phyloP scores from a whole-genome alignment of 179 eudicot genomes.

The Gypsophila paniculata region DNA sequence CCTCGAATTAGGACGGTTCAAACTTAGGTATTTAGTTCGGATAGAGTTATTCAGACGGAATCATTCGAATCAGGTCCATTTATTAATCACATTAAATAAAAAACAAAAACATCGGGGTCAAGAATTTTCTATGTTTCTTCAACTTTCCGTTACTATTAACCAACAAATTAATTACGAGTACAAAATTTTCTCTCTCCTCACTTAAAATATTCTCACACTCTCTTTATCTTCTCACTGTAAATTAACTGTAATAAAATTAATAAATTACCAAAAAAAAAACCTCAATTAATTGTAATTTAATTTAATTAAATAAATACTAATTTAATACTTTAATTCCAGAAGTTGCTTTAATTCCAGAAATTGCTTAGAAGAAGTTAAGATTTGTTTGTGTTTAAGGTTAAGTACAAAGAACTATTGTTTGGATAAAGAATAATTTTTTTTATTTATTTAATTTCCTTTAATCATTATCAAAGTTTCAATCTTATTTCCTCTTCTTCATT shows the following conservation, averaged over 20 bases:
- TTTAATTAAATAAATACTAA: no score
- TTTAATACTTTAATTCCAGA: not conserved
- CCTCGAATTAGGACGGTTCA: no score
- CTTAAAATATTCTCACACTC: not conserved
- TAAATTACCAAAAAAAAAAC: not conserved
- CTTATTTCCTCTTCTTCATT: not conserved
- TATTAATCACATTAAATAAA: no score
- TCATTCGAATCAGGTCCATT: no score
- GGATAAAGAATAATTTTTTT: slow-evolving; percentile 5
- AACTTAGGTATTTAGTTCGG: no score
- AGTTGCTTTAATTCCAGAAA: not conserved
- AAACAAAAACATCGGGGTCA: not conserved
- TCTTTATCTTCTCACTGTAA: not conserved
- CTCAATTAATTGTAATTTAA: not conserved
- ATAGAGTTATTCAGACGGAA: no score
- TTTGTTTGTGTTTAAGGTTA: slow-evolving; percentile 14
- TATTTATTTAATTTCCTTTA: no score
- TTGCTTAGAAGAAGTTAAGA: not conserved
- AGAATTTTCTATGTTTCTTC: not conserved
- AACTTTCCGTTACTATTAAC: slow-evolving; percentile 9
- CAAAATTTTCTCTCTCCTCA: slow-evolving; percentile 7
- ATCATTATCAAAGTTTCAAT: slow-evolving; percentile 9
- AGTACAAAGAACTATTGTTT: not conserved
- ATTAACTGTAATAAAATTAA: slow-evolving; percentile 2
- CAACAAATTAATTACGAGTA: not conserved